Evolutionary conservation across 169 alveolate genomes (phyloP).

Genomic region (Plasmodium vinckei): DNA sequence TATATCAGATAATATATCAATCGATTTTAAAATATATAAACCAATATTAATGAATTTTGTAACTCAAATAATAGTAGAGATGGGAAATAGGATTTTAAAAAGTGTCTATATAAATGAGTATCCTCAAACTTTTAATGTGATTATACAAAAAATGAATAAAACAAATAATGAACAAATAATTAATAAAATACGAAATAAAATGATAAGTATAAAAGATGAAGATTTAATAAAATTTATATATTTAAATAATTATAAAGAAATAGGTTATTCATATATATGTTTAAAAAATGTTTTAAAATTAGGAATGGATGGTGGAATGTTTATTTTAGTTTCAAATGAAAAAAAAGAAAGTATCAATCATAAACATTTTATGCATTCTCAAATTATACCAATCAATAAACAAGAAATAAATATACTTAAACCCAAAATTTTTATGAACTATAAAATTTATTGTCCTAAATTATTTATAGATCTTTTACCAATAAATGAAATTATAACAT

Average conservation of each 20-base stretch:
- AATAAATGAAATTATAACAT: slow-evolving; percentile 30
- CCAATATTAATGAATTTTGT: slow-evolving; percentile 53
- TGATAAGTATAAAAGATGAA: slow-evolving; percentile 39
- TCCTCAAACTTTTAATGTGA: slow-evolving; percentile 63
- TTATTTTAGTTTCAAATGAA: slow-evolving; percentile 26
- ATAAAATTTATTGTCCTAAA: slow-evolving; percentile 41
- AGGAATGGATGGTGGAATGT: slow-evolving; percentile 67
- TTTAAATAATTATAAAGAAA: slow-evolving; percentile 53
- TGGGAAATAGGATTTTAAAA: slow-evolving; percentile 35
- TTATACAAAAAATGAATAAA: slow-evolving; percentile 29
- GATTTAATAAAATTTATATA: slow-evolving; percentile 39
- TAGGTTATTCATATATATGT: slow-evolving; percentile 63
- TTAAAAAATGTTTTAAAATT: slow-evolving; percentile 32
- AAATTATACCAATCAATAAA: slow-evolving; percentile 21
- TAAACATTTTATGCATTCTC: neutral
- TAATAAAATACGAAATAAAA: slow-evolving; percentile 50
- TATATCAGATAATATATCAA: slow-evolving; percentile 22
- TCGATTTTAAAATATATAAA: slow-evolving; percentile 64
- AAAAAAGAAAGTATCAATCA: slow-evolving; percentile 1
- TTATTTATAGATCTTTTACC: slow-evolving; percentile 26
- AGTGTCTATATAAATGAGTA: slow-evolving; percentile 44
- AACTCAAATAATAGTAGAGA: slow-evolving; percentile 34
- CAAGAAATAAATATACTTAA: slow-evolving; percentile 52
- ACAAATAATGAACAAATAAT: slow-evolving; percentile 35
- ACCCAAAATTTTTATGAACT: slow-evolving; percentile 57